These are phyloP conservation scores for Fusarium sambucinum DNA, from an alignment of 2,329 filamentous ascomycete species.

Conservation along the genomic window DNA sequence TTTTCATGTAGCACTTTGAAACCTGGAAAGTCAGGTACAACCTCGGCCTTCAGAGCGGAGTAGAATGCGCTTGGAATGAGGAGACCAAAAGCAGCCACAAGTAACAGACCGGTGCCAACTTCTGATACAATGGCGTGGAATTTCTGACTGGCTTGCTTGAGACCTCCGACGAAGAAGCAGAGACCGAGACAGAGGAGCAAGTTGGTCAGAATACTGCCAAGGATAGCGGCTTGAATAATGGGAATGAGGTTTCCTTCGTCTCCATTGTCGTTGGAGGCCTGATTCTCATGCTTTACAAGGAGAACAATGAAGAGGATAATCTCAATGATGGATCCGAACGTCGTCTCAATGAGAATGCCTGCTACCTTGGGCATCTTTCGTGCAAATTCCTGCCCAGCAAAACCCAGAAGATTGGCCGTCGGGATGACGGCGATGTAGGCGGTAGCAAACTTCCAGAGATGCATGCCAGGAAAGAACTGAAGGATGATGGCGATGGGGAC, in stretches of 20 bases:
- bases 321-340: slow-evolving; percentile 74
- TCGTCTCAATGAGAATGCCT: slow-evolving; percentile 63
- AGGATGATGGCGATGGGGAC: slow-evolving; percentile 60
- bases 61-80: slow-evolving; percentile 54
- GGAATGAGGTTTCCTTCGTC: slow-evolving; percentile 59
- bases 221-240: slow-evolving; percentile 76
- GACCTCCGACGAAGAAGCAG: slow-evolving; percentile 75
- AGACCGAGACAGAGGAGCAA: slow-evolving; percentile 74
- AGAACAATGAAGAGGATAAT: slow-evolving; percentile 76
- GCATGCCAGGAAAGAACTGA: slow-evolving; percentile 51
- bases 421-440: slow-evolving; percentile 64
- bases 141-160: slow-evolving; percentile 68
- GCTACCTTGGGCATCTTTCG: slow-evolving; percentile 74
- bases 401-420: slow-evolving; percentile 62
- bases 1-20: slow-evolving; percentile 43
- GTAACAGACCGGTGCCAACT: slow-evolving; percentile 72
- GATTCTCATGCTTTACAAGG: slow-evolving; percentile 55
- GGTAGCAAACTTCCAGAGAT: slow-evolving; percentile 60
- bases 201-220: slow-evolving; percentile 77
- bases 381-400: slow-evolving; percentile 67
- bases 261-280: slow-evolving; percentile 35
- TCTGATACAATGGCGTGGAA: slow-evolving; percentile 77
- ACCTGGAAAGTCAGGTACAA: slow-evolving; percentile 39
- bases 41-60: slow-evolving; percentile 52
- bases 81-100: slow-evolving; percentile 65